A percentile compares a stretch with the other conserved stretches of the same genome.
phyloP scores from a whole-genome alignment of 1,139 yeast species.

The Ogataea hybrid region DNA sequence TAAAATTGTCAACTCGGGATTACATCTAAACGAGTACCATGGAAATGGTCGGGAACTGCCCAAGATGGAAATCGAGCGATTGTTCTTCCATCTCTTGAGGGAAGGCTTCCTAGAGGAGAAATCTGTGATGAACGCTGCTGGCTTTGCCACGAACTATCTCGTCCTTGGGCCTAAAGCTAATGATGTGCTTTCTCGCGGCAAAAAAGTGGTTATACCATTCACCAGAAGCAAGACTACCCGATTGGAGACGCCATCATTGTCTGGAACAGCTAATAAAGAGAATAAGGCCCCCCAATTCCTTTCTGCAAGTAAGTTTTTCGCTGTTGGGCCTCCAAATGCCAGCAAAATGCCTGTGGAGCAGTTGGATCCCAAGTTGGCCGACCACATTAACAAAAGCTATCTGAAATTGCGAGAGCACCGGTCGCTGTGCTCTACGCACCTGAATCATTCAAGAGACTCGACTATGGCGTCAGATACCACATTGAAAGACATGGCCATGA shows the following conservation, averaged over 20 bases:
- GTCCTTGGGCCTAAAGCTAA: slow-evolving; percentile 54
- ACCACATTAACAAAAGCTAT: slow-evolving; percentile 40
- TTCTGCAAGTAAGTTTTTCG: slow-evolving; percentile 17
- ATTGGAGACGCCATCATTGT: neutral
- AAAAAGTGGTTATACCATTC: slow-evolving; percentile 48
- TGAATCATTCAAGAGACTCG: slow-evolving; percentile 39
- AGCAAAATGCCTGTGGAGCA: neutral
- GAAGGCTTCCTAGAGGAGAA: slow-evolving; percentile 72
- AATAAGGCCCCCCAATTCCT: slow-evolving; percentile 16
- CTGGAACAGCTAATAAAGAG: slow-evolving; percentile 14
- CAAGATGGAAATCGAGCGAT: slow-evolving; percentile 72
- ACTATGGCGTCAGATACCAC: slow-evolving; percentile 49
- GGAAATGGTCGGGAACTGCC: slow-evolving; percentile 67
- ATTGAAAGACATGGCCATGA: slow-evolving; percentile 52
- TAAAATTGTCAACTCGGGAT: slow-evolving; percentile 62
- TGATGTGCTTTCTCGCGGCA: slow-evolving; percentile 40
- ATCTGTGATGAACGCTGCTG: slow-evolving; percentile 66
- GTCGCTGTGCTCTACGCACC: slow-evolving; percentile 41
- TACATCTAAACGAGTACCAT: slow-evolving; percentile 56
- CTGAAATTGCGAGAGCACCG: slow-evolving; percentile 46
- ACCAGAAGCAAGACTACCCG: slow-evolving; percentile 12
- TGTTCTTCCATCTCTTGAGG: slow-evolving; percentile 73
- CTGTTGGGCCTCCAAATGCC: slow-evolving; percentile 2
- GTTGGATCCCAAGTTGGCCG: slow-evolving; percentile 22
- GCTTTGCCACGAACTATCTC: slow-evolving; percentile 79